phyloP scores from a whole-genome alignment of 495 filamentous ascomycete genomes.

The Penicillium riverlandense region DNA sequence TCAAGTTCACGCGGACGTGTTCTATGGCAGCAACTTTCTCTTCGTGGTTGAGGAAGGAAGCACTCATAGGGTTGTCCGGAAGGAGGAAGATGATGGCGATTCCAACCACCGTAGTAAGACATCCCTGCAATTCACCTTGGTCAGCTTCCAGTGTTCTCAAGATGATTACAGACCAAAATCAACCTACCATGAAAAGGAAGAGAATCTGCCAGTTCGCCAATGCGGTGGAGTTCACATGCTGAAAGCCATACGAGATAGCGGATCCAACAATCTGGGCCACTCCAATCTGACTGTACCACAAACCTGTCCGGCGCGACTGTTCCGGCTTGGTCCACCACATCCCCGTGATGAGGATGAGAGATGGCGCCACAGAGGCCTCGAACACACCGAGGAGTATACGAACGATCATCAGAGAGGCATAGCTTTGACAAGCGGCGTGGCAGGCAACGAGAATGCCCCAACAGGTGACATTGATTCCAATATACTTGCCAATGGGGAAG shows the following conservation, averaged over 20 bases:
- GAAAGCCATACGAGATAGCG: conserved; percentile 50
- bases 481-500: conserved; percentile 46
- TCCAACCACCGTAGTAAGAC: conserved; percentile 49
- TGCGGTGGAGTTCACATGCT: conserved; percentile 15
- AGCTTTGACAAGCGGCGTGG: conserved; percentile 13
- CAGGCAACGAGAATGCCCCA: conserved; percentile 36
- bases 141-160: too few relatives aligned
- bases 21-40: conserved; percentile 43
- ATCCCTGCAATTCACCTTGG: conserved; percentile 52
- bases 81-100: conserved; percentile 45
- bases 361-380: conserved; percentile 56
- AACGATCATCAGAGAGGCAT: conserved; percentile 10
- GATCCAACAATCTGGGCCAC: conserved; percentile 56
- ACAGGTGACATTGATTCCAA: conserved; percentile 41
- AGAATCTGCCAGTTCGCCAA: conserved; percentile 59
- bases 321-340: conserved; percentile 58
- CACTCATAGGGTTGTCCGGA: conserved; percentile 50
- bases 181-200: too few relatives aligned
- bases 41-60: too few relatives aligned
- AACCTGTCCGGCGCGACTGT: conserved; percentile 52
- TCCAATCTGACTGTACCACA: conserved; percentile 60
- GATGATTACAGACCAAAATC: too few relatives aligned
- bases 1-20: conserved; percentile 48
- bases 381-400: conserved; percentile 61
- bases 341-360: conserved; percentile 40